A percentile compares a stretch with the other conserved stretches of the same genome.
Conservation (phyloP, 1,284 basidiomycete species). For the Phaffia rhodozyma region DNA sequence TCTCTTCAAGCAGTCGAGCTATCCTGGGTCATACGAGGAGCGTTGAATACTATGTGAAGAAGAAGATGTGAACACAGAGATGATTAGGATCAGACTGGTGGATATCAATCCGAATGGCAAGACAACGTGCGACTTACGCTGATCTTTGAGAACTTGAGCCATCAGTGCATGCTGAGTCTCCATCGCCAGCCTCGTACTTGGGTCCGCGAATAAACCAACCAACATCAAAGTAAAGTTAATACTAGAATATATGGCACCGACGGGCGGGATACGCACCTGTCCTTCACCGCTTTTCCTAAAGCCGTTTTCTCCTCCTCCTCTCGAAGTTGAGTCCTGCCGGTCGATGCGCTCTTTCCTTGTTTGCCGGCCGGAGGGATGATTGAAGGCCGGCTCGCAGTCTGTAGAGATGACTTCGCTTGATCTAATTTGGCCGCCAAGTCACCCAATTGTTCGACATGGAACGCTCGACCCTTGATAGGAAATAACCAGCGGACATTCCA, state of each 20-base stretch:
- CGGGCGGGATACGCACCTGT: conserved; percentile 47
- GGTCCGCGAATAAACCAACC: conserved; percentile 1
- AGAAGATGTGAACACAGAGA: too few relatives aligned
- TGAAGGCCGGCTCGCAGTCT: conserved; percentile 22
- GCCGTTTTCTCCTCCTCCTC: conserved; percentile 38
- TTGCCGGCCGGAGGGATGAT: conserved; percentile 18
- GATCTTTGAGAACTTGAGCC: conserved; percentile 74
- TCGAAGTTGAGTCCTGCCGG: conserved; percentile 20
- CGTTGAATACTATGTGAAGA: too few relatives aligned
- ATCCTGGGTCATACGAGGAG: too few relatives aligned
- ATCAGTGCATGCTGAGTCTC: conserved; percentile 87
- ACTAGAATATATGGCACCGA: conserved; percentile 10
- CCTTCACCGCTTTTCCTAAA: conserved; percentile 65
- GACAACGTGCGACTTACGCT: conserved; percentile 12
- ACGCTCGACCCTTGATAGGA: conserved; percentile 63
- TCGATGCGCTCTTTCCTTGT: conserved; percentile 38
- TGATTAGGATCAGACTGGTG: too few relatives aligned
- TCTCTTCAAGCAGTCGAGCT: too few relatives aligned
- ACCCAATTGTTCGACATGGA: conserved; percentile 73
- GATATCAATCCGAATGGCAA: too few relatives aligned
- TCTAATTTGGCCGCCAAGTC: conserved; percentile 77
- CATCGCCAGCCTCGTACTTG: conserved; percentile 65
- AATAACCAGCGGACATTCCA: background rate
- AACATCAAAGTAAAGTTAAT: background rate
- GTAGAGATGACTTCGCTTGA: conserved; percentile 25